phyloP scores from a whole-genome alignment of 1,284 basidiomycete species.

The Porogramme epimiltina region DNA sequence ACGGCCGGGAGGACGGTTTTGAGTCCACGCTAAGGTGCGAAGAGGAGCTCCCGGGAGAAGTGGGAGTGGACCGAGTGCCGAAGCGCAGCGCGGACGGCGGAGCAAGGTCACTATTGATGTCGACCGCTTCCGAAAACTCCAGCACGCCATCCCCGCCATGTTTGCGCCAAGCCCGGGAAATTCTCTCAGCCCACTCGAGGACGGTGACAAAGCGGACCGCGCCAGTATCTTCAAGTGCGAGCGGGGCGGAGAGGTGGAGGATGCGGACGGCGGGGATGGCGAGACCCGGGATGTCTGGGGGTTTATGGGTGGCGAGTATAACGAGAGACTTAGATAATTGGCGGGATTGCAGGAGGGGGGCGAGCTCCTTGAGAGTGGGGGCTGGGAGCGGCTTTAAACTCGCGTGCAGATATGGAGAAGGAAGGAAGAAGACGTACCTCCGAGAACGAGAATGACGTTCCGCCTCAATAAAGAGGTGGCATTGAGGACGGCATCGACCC shows the following conservation, averaged over 20 bases:
- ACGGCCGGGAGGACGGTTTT: conserved; percentile 9
- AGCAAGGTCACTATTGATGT: conserved; percentile 24
- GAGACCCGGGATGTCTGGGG: conserved; percentile 38
- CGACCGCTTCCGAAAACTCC: conserved; percentile 34
- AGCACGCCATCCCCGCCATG: conserved; percentile 34
- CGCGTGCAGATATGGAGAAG: background rate
- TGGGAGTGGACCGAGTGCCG: conserved; percentile 27
- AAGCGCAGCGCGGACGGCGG: conserved; percentile 26
- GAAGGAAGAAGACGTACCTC: conserved; percentile 36
- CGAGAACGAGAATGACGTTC: conserved; percentile 52
- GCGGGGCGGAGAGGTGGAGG: conserved; percentile 44
- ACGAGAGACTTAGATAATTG: conserved; percentile 48
- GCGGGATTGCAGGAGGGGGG: conserved; percentile 45
- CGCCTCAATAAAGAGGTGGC: conserved; percentile 29
- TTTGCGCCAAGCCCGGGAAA: conserved; percentile 48
- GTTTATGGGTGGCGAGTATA: conserved; percentile 50
- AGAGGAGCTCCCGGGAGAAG: conserved; percentile 27
- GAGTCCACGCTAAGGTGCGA: conserved; percentile 16
- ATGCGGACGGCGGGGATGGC: conserved; percentile 43
- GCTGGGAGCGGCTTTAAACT: conserved; percentile 30
- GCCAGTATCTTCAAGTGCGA: conserved; percentile 46
- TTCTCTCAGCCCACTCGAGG: conserved; percentile 54
- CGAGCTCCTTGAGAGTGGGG: conserved; percentile 41
- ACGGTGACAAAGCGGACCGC: conserved; percentile 52
- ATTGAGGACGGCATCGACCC: conserved; percentile 30